phyloP scores from a whole-genome alignment of 2,329 filamentous ascomycete species.

The Huntiella moniliformis region DNA sequence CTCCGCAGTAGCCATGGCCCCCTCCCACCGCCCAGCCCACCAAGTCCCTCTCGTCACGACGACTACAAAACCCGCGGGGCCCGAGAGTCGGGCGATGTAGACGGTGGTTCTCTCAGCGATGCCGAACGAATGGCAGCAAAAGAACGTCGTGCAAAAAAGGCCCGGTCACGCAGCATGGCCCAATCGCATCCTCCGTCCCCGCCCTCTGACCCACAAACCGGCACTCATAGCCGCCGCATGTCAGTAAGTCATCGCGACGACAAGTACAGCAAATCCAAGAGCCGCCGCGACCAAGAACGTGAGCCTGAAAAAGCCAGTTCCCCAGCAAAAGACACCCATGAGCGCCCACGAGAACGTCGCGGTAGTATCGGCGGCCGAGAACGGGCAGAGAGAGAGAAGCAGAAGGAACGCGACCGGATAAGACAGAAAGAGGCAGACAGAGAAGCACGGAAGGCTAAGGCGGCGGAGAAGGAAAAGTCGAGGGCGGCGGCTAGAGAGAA shows the following conservation, averaged over 20 bases:
- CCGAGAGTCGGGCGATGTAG: not conserved
- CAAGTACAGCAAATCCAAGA: slow-evolving; percentile 6
- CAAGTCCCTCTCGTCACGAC: slow-evolving; percentile 3
- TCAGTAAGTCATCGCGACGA: slow-evolving; percentile 13
- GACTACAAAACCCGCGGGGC: not conserved
- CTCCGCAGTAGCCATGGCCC: slow-evolving; percentile 1
- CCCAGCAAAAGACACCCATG: slow-evolving; percentile 11
- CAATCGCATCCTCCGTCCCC: slow-evolving; percentile 9
- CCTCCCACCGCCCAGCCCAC: slow-evolving; percentile 6
- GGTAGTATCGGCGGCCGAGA: slow-evolving; percentile 10
- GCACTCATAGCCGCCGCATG: not conserved
- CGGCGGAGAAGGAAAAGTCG: slow-evolving; percentile 4
- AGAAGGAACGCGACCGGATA: slow-evolving; percentile 11
- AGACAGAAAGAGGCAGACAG: slow-evolving; percentile 5
- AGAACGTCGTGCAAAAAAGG: slow-evolving; percentile 9
- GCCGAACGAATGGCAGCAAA: slow-evolving; percentile 9
- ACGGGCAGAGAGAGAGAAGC: slow-evolving; percentile 8
- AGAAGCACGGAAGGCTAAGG: not conserved
- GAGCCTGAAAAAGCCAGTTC: slow-evolving; percentile 11
- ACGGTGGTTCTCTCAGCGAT: not conserved
- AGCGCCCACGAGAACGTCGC: slow-evolving; percentile 10
- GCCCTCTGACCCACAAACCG: slow-evolving; percentile 6
- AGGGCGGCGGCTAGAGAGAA: not conserved
- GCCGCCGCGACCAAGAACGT: slow-evolving; percentile 9
- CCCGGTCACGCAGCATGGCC: slow-evolving; percentile 5